Percentiles rank a stretch among this genome's conserved stretches.
phyloP scores from a whole-genome alignment of 768 basidiomycete species.

The Crassisporium funariophilum region DNA sequence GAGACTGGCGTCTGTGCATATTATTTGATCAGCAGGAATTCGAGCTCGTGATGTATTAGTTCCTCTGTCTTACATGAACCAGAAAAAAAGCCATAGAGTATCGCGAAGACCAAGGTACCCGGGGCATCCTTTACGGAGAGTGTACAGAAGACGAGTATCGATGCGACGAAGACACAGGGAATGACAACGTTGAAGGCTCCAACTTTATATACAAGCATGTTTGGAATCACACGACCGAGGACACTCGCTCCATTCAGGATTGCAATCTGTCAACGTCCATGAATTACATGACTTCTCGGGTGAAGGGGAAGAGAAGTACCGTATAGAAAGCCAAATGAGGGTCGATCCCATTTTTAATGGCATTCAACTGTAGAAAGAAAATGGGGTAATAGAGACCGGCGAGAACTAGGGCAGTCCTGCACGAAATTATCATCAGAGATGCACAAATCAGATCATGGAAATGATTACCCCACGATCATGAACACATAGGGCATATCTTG shows the following conservation, averaged over 20 bases:
- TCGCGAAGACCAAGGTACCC: constrained; percentile 40
- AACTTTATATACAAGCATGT: constrained; percentile 38
- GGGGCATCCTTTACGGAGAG: constrained; percentile 37
- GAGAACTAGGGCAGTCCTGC: constrained; percentile 36
- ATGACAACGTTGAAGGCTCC: constrained; percentile 47
- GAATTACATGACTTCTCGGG: background rate
- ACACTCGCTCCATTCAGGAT: constrained; percentile 53
- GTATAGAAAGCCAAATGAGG: constrained; percentile 57
- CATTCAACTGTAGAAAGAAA: constrained; percentile 59
- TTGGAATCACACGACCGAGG: constrained; percentile 49
- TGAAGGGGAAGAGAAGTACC: constrained; percentile 31
- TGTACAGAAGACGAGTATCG: constrained; percentile 44
- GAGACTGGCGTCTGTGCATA: constrained; percentile 39
- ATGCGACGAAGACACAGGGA: constrained; percentile 30
- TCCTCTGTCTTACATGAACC: constrained; percentile 44
- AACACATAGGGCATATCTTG: constrained; percentile 46
- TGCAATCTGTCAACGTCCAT: constrained; percentile 36
- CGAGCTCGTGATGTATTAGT: background rate
- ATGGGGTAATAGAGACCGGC: constrained; percentile 50
- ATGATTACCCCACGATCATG: constrained; percentile 40
- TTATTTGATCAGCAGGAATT: constrained; percentile 11
- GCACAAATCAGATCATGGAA: background rate
- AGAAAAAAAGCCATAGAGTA: constrained; percentile 49
- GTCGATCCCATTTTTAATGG: constrained; percentile 47
- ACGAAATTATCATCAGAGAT: background rate